Conservation (phyloP, 805 yeast genomes). For the Kodamaea kakaduensis region DNA sequence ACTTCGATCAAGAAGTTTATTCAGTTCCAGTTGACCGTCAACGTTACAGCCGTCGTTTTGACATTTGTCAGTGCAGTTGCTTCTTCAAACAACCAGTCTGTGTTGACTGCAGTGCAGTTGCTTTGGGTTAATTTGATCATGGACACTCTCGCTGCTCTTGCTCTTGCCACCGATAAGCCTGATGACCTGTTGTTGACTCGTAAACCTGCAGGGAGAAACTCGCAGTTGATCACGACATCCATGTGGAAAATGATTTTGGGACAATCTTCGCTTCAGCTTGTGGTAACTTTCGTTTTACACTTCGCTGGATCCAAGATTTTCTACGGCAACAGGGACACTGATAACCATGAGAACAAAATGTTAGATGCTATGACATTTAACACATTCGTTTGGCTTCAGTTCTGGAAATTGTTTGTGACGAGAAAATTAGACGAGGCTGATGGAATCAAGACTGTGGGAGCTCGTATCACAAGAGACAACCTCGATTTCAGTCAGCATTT, state of each 20-base stretch:
- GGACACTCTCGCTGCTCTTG: constrained; percentile 98
- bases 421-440: constrained; percentile 88
- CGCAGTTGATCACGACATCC: constrained; percentile 77
- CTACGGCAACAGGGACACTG: constrained; percentile 33
- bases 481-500: constrained; percentile 82
- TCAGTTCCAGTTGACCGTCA: constrained; percentile 95
- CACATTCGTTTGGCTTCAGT: constrained; percentile 96
- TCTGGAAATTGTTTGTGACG: constrained; percentile 87
- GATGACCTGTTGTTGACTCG: constrained; percentile 73
- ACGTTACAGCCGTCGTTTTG: constrained; percentile 90
- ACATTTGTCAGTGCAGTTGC: constrained; percentile 94
- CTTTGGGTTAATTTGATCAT: constrained; percentile 96
- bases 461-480: constrained; percentile 58
- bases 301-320: constrained; percentile 71
- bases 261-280: constrained; percentile 74
- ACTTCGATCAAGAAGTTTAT: constrained; percentile 91
- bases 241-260: constrained; percentile 99
- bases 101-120: constrained; percentile 93
- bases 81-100: constrained; percentile 72
- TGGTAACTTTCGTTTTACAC: constrained; percentile 74
- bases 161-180: constrained; percentile 96
- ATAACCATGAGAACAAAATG: constrained; percentile 50
- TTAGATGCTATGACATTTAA: constrained; percentile 87
- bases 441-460: constrained; percentile 53
- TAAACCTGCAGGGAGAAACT: constrained; percentile 77